Evolutionary conservation across 139 green algal species (phyloP).

Genomic region (Chlorella sorokiniana): DNA sequence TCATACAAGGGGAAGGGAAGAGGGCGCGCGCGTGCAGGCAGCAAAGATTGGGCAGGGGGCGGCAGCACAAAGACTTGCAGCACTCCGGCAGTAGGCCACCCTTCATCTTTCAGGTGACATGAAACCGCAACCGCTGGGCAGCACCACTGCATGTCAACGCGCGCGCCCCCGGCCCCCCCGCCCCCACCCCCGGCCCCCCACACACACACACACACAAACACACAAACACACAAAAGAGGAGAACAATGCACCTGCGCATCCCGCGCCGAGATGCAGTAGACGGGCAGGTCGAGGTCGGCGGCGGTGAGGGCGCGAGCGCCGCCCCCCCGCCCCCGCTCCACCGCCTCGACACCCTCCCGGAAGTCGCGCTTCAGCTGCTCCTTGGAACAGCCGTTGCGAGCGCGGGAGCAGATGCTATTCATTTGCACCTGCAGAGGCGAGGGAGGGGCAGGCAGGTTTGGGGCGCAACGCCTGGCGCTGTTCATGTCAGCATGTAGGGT

Average conservation of each 20-base stretch:
- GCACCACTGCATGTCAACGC: too few species aligned
- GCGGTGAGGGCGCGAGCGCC: background rate
- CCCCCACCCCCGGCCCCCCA: too few species aligned
- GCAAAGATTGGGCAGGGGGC: background rate
- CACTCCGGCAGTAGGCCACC: too few species aligned
- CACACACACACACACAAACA: too few species aligned
- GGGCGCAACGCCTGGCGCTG: background rate
- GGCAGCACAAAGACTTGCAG: too few species aligned
- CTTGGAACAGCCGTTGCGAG: constrained; percentile 12
- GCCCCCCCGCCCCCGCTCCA: background rate
- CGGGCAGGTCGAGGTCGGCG: constrained; percentile 6
- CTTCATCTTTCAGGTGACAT: too few species aligned
- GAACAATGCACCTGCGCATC: constrained; percentile 19
- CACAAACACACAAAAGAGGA: too few species aligned
- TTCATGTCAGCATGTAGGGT: background rate
- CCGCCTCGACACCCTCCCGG: constrained; percentile 14
- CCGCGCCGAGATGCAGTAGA: constrained; percentile 19
- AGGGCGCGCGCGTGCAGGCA: background rate
- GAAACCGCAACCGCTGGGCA: too few species aligned
- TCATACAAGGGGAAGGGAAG: background rate
- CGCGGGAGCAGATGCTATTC: constrained; percentile 19
- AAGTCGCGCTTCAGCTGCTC: constrained; percentile 14
- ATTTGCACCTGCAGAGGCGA: constrained; percentile 6
- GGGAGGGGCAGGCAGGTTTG: background rate
- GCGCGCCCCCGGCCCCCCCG: too few species aligned